Conservation (phyloP, 352 stramenopile genomes). For the Phytophthora vignae region DNA sequence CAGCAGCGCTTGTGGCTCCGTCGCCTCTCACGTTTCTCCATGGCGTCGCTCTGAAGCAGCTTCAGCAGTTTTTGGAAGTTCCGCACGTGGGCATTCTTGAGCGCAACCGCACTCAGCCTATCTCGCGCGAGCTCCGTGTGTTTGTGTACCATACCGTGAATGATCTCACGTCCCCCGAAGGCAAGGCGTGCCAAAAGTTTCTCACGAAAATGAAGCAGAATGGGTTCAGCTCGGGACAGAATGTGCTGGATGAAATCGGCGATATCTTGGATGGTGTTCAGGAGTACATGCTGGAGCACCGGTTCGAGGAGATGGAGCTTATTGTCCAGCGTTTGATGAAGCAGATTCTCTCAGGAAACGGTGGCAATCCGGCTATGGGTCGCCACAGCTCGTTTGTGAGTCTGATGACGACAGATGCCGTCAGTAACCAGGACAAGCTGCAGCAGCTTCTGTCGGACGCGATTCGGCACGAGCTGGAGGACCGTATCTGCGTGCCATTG, state of each 20-base stretch:
- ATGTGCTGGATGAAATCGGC: constrained; percentile 76
- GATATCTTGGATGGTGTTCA: constrained; percentile 85
- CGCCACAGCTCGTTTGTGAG: constrained; percentile 78
- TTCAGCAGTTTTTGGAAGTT: constrained; percentile 86
- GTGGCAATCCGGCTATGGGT: constrained; percentile 23
- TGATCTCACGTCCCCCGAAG: constrained; percentile 78
- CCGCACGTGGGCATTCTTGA: constrained; percentile 74
- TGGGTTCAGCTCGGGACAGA: constrained; percentile 54
- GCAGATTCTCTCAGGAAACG: constrained; percentile 32
- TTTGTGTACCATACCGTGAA: constrained; percentile 87
- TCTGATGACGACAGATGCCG: constrained; percentile 60
- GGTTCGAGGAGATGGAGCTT: constrained; percentile 78
- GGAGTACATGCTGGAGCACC: constrained; percentile 89
- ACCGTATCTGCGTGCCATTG: constrained; percentile 81
- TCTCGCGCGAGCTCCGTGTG: constrained; percentile 76
- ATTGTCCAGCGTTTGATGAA: constrained; percentile 75
- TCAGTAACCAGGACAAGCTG: constrained; percentile 79
- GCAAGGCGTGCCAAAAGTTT: constrained; percentile 84
- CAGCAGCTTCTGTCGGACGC: constrained; percentile 83
- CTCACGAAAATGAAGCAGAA: constrained; percentile 62
- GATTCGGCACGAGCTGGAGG: constrained; percentile 86
- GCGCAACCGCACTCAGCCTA: constrained; percentile 82
- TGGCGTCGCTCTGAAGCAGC: constrained; percentile 75
- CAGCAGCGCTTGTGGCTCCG: constrained; percentile 75
- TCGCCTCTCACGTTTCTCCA: constrained; percentile 81